Evolutionary conservation across 208 protist species (phyloP).

Genomic region (Trypanosoma theileri): DNA sequence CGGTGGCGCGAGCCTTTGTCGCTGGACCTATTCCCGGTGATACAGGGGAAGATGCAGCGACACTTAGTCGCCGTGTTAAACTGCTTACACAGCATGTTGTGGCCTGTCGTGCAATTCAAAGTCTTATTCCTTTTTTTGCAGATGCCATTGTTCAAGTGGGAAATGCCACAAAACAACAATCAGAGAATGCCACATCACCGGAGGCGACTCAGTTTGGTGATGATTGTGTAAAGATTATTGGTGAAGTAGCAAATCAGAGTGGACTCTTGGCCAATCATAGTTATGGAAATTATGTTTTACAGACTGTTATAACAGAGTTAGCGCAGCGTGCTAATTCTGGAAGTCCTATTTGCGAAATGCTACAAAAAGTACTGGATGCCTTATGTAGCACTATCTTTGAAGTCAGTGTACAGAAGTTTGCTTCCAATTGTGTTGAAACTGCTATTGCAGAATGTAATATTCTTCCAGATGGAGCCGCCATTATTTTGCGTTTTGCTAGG

Average conservation of each 20-base stretch:
- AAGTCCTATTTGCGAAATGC: constrained; percentile 41
- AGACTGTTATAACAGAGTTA: constrained; percentile 68
- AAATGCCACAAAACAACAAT: constrained; percentile 36
- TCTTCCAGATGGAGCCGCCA: constrained; percentile 37
- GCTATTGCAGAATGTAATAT: constrained; percentile 45
- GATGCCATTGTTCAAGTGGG: constrained; percentile 52
- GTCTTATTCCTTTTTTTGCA: constrained; percentile 69
- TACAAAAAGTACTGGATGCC: constrained; percentile 50
- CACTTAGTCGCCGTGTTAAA: constrained; percentile 40
- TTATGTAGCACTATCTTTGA: constrained; percentile 63
- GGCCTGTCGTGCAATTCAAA: constrained; percentile 66
- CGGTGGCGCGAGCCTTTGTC: constrained; percentile 57
- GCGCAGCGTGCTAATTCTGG: constrained; percentile 46
- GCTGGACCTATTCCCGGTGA: constrained; percentile 30
- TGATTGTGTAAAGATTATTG: constrained; percentile 52
- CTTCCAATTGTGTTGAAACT: constrained; percentile 82
- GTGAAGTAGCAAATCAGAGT: constrained; percentile 33
- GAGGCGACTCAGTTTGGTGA: constrained; percentile 27
- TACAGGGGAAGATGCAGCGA: constrained; percentile 5
- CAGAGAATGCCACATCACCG: constrained; percentile 25
- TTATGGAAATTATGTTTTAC: constrained; percentile 73
- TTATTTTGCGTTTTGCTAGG: constrained; percentile 49
- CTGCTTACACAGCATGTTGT: constrained; percentile 70
- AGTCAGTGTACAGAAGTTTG: constrained; percentile 70
- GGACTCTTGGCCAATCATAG: constrained; percentile 44